Evolutionary conservation across 768 basidiomycete genomes (phyloP).

Genomic region (Leucosporidium yakuticum): DNA sequence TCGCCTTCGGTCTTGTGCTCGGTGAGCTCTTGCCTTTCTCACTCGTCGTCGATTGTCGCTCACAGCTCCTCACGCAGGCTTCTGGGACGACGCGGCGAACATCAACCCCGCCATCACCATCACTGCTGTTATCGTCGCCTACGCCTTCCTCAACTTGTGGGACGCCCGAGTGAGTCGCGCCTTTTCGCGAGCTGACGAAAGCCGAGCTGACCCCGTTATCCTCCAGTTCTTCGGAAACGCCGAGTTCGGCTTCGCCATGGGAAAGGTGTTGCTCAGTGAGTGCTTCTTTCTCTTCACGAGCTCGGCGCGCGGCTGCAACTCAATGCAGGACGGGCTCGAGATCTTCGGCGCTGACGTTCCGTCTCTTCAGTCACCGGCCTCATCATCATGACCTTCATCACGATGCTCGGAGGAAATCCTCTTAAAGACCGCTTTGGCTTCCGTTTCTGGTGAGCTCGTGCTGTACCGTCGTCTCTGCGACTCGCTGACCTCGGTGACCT

Average conservation of each 20-base stretch:
- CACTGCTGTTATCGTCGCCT: not conserved
- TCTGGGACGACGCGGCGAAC: too few relatives aligned
- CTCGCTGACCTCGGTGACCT: too few relatives aligned
- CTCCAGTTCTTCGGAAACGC: conserved; percentile 15
- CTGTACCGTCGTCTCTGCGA: too few relatives aligned
- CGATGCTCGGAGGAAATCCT: conserved; percentile 28
- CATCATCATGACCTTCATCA: conserved; percentile 40
- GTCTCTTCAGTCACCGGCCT: conserved; percentile 34
- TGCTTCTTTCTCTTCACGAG: too few relatives aligned
- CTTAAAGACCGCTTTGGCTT: not conserved
- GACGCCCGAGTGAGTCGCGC: not conserved
- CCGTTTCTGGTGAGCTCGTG: too few relatives aligned
- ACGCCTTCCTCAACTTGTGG: not conserved
- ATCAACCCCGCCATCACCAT: conserved; percentile 1
- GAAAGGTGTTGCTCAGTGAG: conserved; percentile 43
- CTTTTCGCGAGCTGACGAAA: not conserved
- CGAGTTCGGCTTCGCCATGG: conserved; percentile 42
- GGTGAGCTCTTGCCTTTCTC: too few relatives aligned
- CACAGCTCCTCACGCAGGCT: too few relatives aligned
- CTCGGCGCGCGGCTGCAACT: too few relatives aligned
- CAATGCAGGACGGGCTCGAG: too few relatives aligned
- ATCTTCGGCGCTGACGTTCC: too few relatives aligned
- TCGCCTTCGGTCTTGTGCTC: not conserved
- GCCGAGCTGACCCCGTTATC: not conserved
- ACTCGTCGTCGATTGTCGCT: too few relatives aligned